phyloP scores from a whole-genome alignment of 768 basidiomycete genomes.

The Boletus bicolor region DNA sequence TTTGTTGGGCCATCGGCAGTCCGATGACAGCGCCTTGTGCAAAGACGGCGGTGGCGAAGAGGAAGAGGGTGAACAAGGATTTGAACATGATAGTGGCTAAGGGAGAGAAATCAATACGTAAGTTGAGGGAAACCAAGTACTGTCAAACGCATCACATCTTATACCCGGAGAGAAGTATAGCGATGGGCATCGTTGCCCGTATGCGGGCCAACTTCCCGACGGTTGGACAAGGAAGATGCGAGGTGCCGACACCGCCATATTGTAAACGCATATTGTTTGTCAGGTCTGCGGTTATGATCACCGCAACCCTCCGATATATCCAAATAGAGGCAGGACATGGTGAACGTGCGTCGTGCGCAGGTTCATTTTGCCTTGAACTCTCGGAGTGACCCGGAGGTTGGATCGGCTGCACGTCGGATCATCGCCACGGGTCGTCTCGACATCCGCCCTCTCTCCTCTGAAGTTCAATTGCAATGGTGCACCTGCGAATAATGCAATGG shows the following conservation, averaged over 20 bases:
- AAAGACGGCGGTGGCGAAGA: conserved; percentile 35
- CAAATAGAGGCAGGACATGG: neutral
- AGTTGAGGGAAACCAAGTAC: neutral
- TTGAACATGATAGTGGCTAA: conserved; percentile 14
- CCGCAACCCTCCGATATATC: neutral
- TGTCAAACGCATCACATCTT: neutral
- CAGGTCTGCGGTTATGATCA: neutral
- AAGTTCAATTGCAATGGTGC: neutral
- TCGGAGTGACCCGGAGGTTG: neutral
- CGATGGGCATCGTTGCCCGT: conserved; percentile 5
- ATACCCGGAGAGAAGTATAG: neutral
- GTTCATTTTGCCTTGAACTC: neutral
- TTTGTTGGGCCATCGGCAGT: conserved; percentile 29
- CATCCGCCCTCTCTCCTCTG: no score
- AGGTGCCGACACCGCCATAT: neutral
- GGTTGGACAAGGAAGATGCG: neutral
- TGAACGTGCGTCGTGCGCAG: neutral
- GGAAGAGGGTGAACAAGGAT: conserved; percentile 11
- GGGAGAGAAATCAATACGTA: neutral
- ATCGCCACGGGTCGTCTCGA: neutral
- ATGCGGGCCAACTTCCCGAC: neutral
- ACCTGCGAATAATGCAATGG: neutral
- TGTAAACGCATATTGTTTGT: neutral
- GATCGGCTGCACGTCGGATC: neutral
- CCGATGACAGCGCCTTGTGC: conserved; percentile 44